Evolutionary conservation across 495 filamentous ascomycete species (phyloP), one percentile per base, ranked within the genome.

Genomic region (Thermochaetoides thermophila): DNA sequence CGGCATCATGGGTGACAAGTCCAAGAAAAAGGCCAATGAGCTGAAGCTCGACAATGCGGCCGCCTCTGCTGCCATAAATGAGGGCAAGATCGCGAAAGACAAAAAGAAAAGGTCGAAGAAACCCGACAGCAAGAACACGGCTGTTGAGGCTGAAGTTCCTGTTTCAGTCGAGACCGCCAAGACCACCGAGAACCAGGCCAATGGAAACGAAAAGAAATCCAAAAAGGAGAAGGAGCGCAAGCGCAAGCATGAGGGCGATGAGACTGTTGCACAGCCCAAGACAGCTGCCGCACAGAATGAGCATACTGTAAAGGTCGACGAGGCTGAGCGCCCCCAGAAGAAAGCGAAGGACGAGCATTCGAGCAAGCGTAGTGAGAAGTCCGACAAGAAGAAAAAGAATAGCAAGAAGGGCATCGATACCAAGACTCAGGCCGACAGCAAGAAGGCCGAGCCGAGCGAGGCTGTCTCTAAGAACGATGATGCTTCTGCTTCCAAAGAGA

Each of bases 1-100:
- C n/a, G n/a, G n/a, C 21, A 24, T 24, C 19, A 35, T 31, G 31
- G 15, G 31, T 23, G 38, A 41, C 15, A 37, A 33, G n/a, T 22
- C 26, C n/a, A 38, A 60, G 37, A 48, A 51, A 39, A 46, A 52
- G 38, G 40, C 26, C 16, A 47, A 40, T 27, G 20, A 42, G 27
- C 7, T 16, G 17, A 45, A 44, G 37, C n/a, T 7, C 12, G 27
- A 29, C 9, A 17, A 33, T 12, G 9, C 25, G 0, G 20, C 15
- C 10, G 9, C 8, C 10, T 15, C 28, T n/a, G n/a, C n/a, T n/a
- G n/a, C n/a, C n/a, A n/a, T n/a, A n/a, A n/a, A n/a, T n/a, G n/a
- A n/a, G n/a, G n/a, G n/a, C n/a, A n/a, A n/a, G n/a, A n/a, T n/a
- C n/a, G n/a, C n/a, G n/a, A 8, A 27, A 38, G 3, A 13, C 31